phyloP scores from a whole-genome alignment of 176 grass and related monocot species.

The Lolium rigidum region DNA sequence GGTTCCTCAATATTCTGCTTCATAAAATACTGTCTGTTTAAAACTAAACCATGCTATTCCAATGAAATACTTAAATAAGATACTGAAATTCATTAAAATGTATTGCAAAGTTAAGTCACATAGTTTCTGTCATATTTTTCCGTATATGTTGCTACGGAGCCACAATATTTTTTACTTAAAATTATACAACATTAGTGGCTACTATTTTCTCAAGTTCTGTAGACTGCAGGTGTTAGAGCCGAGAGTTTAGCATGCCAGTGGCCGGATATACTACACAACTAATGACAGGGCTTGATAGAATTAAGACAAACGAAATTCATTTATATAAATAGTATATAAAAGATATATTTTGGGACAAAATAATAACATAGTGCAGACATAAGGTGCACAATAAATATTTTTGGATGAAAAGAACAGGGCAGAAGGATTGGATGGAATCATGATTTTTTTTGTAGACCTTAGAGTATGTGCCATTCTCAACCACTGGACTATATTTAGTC shows the following conservation, averaged over 20 bases:
- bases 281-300: neutral
- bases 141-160: neutral
- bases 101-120: neutral
- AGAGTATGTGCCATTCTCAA: neutral
- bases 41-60: neutral
- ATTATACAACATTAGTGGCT: neutral
- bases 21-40: slow-evolving; percentile 4
- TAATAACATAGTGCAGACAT: neutral
- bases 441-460: neutral
- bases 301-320: neutral
- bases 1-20: neutral
- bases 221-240: neutral
- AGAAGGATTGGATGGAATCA: neutral
- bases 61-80: slow-evolving; percentile 29
- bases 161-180: neutral
- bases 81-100: neutral
- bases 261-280: neutral
- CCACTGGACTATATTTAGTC: neutral
- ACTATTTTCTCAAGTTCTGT: neutral
- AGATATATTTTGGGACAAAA: neutral
- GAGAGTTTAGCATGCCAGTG: neutral
- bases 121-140: neutral
- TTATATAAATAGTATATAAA: slow-evolving; percentile 4
- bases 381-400: neutral
- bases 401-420: neutral